phyloP scores from a whole-genome alignment of 1,284 basidiomycete genomes.

The Lentinus polychrous region DNA sequence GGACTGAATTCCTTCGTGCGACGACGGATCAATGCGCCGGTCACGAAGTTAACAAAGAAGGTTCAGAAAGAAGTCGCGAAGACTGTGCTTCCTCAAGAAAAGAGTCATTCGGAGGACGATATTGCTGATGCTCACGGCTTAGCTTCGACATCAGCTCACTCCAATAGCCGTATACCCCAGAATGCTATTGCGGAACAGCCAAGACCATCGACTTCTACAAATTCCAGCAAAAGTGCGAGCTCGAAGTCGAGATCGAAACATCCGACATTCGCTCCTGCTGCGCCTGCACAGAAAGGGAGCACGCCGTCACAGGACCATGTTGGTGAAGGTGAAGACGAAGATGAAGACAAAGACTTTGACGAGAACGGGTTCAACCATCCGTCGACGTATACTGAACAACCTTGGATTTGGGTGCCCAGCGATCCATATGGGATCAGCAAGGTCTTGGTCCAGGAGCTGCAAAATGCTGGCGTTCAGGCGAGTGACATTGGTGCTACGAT shows the following conservation, averaged over 20 bases:
- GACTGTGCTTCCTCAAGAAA: slow-evolving; percentile 3
- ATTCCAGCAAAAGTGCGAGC: background rate
- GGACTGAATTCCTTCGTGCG: slow-evolving; percentile 17
- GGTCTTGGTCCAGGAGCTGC: slow-evolving; percentile 43
- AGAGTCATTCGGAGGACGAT: background rate
- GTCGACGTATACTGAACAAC: slow-evolving; percentile 52
- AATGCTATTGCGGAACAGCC: background rate
- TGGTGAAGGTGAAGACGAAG: slow-evolving; percentile 11
- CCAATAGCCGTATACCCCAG: background rate
- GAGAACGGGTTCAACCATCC: slow-evolving; percentile 56
- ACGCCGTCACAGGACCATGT: background rate
- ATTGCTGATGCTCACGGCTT: background rate
- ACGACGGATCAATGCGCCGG: slow-evolving; percentile 14
- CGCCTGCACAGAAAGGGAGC: background rate
- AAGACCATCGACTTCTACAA: background rate
- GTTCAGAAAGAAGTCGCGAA: slow-evolving; percentile 11
- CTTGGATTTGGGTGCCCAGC: slow-evolving; percentile 58
- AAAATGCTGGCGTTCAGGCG: slow-evolving; percentile 31
- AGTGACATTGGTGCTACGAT: slow-evolving; percentile 46
- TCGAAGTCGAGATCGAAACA: slow-evolving; percentile 1
- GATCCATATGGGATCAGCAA: slow-evolving; percentile 53
- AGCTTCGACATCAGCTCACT: background rate
- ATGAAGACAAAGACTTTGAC: slow-evolving; percentile 23
- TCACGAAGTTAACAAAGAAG: slow-evolving; percentile 9
- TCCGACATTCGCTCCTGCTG: slow-evolving; percentile 3